Percentiles rank a stretch among this genome's conserved stretches.
Evolutionary conservation across 208 protist genomes (phyloP).

Genomic region (Borovskyia barvae): DNA sequence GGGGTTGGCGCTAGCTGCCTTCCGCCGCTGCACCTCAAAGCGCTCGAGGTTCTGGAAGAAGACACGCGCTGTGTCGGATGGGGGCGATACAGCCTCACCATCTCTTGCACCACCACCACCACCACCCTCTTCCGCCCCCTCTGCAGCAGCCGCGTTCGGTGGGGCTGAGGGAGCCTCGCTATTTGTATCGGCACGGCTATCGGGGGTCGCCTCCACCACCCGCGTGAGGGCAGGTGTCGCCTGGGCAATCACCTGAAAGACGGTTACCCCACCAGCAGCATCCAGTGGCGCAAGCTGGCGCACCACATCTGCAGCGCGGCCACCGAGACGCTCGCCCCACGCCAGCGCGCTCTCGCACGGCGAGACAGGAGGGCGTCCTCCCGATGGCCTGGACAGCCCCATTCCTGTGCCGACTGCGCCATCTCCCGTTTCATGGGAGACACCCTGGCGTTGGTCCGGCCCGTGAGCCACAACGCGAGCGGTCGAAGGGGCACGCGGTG

Average conservation of each 20-base stretch:
- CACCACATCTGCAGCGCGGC: slow-evolving; percentile 18
- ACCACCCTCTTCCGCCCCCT: neutral
- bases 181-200: neutral
- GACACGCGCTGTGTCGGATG: slow-evolving; percentile 3
- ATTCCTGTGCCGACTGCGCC: neutral
- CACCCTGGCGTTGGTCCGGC: neutral
- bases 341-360: neutral
- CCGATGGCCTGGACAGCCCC: neutral
- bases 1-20: neutral
- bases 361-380: neutral
- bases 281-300: slow-evolving; percentile 23
- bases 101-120: neutral
- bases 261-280: slow-evolving; percentile 15
- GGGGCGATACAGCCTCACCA: neutral
- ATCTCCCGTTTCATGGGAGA: neutral
- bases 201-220: slow-evolving; percentile 7
- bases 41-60: slow-evolving; percentile 24
- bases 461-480: neutral
- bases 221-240: slow-evolving; percentile 15
- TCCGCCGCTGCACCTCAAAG: slow-evolving; percentile 19
- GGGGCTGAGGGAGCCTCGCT: neutral
- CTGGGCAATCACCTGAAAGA: slow-evolving; percentile 11
- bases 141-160: neutral
- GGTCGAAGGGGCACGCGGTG: neutral
- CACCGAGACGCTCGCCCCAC: slow-evolving; percentile 13